Conservation (phyloP, 805 yeast genomes). For the Priceomyces medius region DNA sequence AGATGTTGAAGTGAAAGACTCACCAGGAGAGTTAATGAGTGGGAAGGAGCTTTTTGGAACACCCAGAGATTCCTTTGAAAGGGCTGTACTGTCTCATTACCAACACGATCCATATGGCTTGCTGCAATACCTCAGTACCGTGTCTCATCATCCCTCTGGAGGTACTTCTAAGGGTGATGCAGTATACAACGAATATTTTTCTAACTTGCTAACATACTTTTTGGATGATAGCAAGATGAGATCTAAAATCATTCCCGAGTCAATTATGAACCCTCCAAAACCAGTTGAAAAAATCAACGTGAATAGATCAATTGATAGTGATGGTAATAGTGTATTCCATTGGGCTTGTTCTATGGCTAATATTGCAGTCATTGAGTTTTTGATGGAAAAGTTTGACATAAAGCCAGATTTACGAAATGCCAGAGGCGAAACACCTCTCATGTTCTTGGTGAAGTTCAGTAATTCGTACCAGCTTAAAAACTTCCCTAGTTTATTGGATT, state of each 20-base stretch:
- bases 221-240: conserved; percentile 42
- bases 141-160: conserved; percentile 10
- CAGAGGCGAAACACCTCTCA: conserved; percentile 82
- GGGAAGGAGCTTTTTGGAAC: conserved; percentile 44
- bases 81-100: conserved; percentile 21
- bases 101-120: conserved; percentile 36
- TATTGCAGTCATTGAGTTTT: conserved; percentile 59
- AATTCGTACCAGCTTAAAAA: conserved; percentile 39
- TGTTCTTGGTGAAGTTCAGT: conserved; percentile 42
- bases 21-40: conserved; percentile 35
- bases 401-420: conserved; percentile 70
- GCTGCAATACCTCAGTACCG: conserved; percentile 38
- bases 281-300: conserved; percentile 56
- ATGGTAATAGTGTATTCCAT: conserved; percentile 91
- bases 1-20: conserved; percentile 13
- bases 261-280: conserved; percentile 55
- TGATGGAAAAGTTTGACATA: conserved; percentile 63
- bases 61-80: conserved; percentile 37
- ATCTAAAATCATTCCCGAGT: conserved; percentile 27
- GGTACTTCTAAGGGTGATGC: conserved; percentile 16
- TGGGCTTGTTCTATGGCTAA: conserved; percentile 95
- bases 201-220: conserved; percentile 50
- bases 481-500: conserved; percentile 34
- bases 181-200: conserved; percentile 39
- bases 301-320: conserved; percentile 87